Conservation (phyloP, 352 stramenopile species). For the Phytophthora aleatoria region DNA sequence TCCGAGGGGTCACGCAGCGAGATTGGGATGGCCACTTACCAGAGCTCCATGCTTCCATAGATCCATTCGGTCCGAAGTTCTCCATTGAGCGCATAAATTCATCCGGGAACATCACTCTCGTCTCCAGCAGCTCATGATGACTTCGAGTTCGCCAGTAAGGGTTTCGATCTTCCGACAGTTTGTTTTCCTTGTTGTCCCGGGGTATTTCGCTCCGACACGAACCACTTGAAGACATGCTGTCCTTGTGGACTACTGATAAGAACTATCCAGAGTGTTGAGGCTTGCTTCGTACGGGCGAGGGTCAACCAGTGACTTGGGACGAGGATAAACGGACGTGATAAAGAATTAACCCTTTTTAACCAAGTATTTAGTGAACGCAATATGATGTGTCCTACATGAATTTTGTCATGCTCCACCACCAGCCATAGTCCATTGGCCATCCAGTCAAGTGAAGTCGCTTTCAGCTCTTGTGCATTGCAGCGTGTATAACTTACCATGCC, state of each 20-base stretch:
- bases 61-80: slow-evolving; percentile 15
- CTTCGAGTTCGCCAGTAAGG: slow-evolving; percentile 5
- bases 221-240: background rate
- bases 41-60: slow-evolving; percentile 1
- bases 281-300: too few relatives aligned
- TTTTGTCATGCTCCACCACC: slow-evolving; percentile 2
- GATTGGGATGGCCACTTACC: too few relatives aligned
- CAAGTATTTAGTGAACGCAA: background rate
- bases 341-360: background rate
- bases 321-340: too few relatives aligned
- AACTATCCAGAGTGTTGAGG: too few relatives aligned
- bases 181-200: background rate
- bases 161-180: background rate
- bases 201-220: background rate
- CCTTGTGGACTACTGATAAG: too few relatives aligned
- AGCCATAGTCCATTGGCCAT: slow-evolving; percentile 27
- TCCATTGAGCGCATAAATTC: slow-evolving; percentile 11
- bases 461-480: slow-evolving; percentile 6
- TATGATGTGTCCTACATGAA: slow-evolving; percentile 2
- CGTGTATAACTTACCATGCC: slow-evolving; percentile 46
- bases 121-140: slow-evolving; percentile 13
- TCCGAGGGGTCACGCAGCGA: too few relatives aligned
- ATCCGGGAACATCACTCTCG: slow-evolving; percentile 11
- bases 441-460: slow-evolving; percentile 11
- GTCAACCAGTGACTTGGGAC: too few relatives aligned